Conservation (phyloP, 1,284 basidiomycete species). For the Trametes polyzona region DNA sequence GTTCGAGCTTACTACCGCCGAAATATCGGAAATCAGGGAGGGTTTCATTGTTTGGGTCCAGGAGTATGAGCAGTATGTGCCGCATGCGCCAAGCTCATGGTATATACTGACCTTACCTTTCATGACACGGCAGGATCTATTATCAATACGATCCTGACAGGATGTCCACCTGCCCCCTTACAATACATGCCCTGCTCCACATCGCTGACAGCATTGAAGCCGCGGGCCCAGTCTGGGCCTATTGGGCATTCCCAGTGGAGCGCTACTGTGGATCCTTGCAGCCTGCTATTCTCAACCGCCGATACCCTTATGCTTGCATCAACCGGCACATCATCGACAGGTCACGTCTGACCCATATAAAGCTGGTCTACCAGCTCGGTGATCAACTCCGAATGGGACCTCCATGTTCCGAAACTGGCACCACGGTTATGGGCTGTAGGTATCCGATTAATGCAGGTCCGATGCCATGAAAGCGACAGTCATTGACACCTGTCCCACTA, state of each 20-base stretch:
- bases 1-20: conserved; percentile 40
- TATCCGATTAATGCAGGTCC: not conserved
- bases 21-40: conserved; percentile 36
- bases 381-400: not conserved
- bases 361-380: conserved; percentile 4
- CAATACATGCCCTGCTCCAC: conserved; percentile 45
- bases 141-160: conserved; percentile 36
- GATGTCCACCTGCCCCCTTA: conserved; percentile 41
- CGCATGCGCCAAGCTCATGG: not conserved
- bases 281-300: conserved; percentile 28
- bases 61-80: conserved; percentile 44
- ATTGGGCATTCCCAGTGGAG: conserved; percentile 46
- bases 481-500: not conserved
- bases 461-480: no score
- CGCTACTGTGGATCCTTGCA: conserved; percentile 40
- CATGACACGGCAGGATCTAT: conserved; percentile 23
- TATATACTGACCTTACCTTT: not conserved
- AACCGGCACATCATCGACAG: conserved; percentile 25
- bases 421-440: not conserved
- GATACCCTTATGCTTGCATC: conserved; percentile 33
- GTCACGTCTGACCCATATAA: conserved; percentile 31
- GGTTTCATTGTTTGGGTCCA: conserved; percentile 46
- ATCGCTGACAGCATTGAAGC: conserved; percentile 37
- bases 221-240: conserved; percentile 42
- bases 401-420: not conserved